A percentile compares a stretch with the other conserved stretches of the same genome.
phyloP scores from a whole-genome alignment of 495 filamentous ascomycete species.

The Echria macrotheca region DNA sequence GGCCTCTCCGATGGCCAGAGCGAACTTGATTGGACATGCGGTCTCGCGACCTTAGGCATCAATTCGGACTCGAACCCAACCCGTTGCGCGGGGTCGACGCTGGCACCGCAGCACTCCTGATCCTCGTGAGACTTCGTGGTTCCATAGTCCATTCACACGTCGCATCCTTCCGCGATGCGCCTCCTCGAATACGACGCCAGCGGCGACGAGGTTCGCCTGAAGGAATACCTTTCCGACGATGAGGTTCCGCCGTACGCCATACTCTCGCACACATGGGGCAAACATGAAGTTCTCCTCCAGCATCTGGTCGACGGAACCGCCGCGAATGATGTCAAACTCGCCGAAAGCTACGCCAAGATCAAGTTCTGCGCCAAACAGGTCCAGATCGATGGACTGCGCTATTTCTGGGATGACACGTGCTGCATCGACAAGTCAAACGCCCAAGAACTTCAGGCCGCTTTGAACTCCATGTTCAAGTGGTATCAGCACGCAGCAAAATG shows the following conservation, averaged over 20 bases:
- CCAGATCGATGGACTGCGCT: neutral
- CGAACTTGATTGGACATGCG: no score
- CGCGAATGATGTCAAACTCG: neutral
- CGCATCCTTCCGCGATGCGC: no score
- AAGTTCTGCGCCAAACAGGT: neutral
- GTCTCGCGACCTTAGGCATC: no score
- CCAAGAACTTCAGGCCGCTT: neutral
- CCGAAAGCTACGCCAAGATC: neutral
- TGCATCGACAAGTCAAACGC: constrained; percentile 7
- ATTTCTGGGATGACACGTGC: constrained; percentile 3
- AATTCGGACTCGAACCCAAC: no score
- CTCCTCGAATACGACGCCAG: no score
- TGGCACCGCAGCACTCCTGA: no score
- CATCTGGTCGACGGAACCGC: neutral
- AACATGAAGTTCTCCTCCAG: neutral
- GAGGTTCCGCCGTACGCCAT: neutral
- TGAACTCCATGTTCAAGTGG: constrained; percentile 3
- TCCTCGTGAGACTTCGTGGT: no score
- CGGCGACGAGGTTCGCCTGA: no score
- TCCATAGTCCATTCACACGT: no score
- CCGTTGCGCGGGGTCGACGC: no score
- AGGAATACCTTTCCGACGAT: no score
- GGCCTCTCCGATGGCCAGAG: no score
- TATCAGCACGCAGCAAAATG: neutral
- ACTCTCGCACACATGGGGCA: neutral